These are phyloP conservation scores for Paramecium biaurelia DNA, from an alignment of 73 alveolate genomes.

Conservation along the genomic window DNA sequence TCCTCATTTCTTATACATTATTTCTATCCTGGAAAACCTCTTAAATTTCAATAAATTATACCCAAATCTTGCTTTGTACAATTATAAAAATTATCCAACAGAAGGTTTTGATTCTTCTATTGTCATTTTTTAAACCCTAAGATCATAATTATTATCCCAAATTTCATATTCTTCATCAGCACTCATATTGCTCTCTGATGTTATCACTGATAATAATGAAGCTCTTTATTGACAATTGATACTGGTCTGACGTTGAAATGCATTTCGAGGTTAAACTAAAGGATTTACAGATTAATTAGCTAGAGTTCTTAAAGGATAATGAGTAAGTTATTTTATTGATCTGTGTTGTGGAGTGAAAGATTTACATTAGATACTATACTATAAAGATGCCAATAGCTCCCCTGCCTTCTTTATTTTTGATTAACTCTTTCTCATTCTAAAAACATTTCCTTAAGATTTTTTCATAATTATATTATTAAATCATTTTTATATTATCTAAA, in stretches of 20 bases:
- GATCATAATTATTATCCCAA: conserved; percentile 24
- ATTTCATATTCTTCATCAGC: conserved; percentile 32
- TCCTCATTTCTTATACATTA: conserved; percentile 11
- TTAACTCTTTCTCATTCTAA: background rate
- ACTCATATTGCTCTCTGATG: background rate
- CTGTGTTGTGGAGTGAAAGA: background rate
- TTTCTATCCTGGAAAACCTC: conserved; percentile 35
- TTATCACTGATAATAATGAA: background rate
- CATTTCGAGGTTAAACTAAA: background rate
- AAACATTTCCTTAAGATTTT: background rate
- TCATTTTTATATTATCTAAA: background rate
- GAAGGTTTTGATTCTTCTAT: conserved; percentile 33
- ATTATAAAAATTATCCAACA: background rate
- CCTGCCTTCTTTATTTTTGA: background rate
- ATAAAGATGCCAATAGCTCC: background rate
- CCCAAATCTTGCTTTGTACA: conserved; percentile 47
- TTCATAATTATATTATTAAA: background rate
- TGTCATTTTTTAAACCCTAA: conserved; percentile 16
- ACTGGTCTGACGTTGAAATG: background rate
- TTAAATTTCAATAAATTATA: background rate
- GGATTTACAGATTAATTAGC: background rate
- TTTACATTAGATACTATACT: background rate
- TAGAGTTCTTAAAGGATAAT: background rate
- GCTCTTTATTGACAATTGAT: background rate
- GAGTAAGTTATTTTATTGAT: background rate